These are phyloP conservation scores for Suillus occidentalis DNA, from an alignment of 768 basidiomycete species.

Conservation along the genomic window DNA sequence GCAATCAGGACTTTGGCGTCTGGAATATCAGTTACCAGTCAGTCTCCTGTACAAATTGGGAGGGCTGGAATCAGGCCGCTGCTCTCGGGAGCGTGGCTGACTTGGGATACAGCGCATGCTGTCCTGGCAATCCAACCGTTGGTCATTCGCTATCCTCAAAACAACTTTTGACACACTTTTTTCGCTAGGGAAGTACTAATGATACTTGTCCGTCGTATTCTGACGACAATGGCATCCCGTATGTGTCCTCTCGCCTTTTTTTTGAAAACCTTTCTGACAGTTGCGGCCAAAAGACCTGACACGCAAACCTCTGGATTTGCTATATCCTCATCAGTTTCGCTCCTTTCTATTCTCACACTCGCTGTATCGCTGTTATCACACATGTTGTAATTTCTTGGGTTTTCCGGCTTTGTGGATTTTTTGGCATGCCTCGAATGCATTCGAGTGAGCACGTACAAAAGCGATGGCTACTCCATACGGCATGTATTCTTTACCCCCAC, in stretches of 20 bases:
- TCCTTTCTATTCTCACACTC: neutral
- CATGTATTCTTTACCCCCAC: neutral
- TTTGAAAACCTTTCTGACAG: neutral
- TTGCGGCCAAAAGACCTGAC: neutral
- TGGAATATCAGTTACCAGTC: conserved; percentile 78
- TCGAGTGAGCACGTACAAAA: neutral
- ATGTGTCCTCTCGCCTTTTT: conserved; percentile 26
- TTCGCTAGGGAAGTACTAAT: conserved; percentile 40
- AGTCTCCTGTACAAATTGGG: conserved; percentile 68
- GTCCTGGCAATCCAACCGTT: conserved; percentile 69
- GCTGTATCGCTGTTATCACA: neutral
- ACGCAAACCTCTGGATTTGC: neutral
- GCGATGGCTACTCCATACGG: neutral
- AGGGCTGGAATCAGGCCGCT: conserved; percentile 53
- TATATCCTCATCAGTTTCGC: neutral
- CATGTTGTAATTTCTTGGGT: neutral
- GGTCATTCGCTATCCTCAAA: conserved; percentile 15
- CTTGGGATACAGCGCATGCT: conserved; percentile 64
- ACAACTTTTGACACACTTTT: conserved; percentile 1
- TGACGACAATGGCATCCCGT: conserved; percentile 65
- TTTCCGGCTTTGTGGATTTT: neutral
- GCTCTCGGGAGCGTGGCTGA: conserved; percentile 68
- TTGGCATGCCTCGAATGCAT: neutral
- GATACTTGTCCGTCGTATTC: conserved; percentile 72
- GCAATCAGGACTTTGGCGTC: conserved; percentile 73